phyloP scores from a whole-genome alignment of 768 basidiomycete genomes.

The Exidia glandulosa region DNA sequence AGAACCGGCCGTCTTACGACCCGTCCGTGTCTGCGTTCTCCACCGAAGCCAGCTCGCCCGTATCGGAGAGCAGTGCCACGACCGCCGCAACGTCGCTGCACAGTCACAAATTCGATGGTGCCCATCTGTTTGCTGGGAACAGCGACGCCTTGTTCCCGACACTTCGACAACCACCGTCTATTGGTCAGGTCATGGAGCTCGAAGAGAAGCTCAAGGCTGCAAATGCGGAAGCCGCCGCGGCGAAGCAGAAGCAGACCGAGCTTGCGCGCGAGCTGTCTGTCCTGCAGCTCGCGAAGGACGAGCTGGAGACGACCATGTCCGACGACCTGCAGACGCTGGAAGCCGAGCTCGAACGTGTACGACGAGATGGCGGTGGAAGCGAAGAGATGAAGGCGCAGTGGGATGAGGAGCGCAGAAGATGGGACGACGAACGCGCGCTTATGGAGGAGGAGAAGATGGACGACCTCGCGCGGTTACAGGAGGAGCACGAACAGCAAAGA shows the following conservation, averaged over 20 bases:
- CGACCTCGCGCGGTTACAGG: constrained; percentile 32
- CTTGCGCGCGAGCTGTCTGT: constrained; percentile 51
- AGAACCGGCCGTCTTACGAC: constrained; percentile 20
- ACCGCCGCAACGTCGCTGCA: constrained; percentile 35
- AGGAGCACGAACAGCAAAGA: constrained; percentile 36
- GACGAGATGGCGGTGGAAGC: constrained; percentile 22
- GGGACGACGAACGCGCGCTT: constrained; percentile 38
- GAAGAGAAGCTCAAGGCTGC: constrained; percentile 58
- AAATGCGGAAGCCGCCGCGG: constrained; percentile 43
- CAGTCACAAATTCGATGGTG: constrained; percentile 67
- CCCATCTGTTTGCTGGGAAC: constrained; percentile 79
- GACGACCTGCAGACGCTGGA: constrained; percentile 45
- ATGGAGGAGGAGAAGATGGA: constrained; percentile 41
- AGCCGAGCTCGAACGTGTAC: constrained; percentile 15
- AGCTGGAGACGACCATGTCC: constrained; percentile 51
- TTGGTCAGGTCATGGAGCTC: constrained; percentile 37
- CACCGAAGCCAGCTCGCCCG: constrained; percentile 33
- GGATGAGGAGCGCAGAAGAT: constrained; percentile 35
- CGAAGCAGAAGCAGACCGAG: constrained; percentile 51
- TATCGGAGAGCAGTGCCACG: constrained; percentile 11
- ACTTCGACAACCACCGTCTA: constrained; percentile 32
- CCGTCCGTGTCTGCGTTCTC: constrained; percentile 37
- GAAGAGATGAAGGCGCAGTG: constrained; percentile 26
- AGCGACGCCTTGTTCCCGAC: constrained; percentile 52
- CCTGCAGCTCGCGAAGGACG: constrained; percentile 55